These are phyloP conservation scores for Aspergillus sp. DNA, from an alignment of 2,329 filamentous ascomycete species.

Conservation along the genomic window DNA sequence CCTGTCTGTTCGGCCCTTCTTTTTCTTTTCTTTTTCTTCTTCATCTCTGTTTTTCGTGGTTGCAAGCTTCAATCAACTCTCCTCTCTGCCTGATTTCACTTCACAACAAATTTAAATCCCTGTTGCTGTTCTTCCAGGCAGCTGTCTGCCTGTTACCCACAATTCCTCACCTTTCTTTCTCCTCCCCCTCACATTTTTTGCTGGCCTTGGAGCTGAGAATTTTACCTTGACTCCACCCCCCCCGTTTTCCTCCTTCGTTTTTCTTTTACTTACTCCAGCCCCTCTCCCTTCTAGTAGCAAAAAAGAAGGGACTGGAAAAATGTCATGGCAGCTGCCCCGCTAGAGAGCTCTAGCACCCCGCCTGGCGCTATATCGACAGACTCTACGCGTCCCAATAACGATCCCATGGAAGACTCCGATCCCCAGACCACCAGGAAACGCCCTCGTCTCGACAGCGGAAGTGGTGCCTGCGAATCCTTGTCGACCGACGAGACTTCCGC, in stretches of 20 bases:
- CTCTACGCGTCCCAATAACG: slow-evolving; percentile 23
- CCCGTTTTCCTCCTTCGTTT: slow-evolving; percentile 1
- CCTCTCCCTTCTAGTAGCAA: slow-evolving; percentile 1
- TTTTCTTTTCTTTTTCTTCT: slow-evolving; percentile 1
- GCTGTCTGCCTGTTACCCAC: too few relatives aligned
- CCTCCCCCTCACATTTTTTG: too few relatives aligned
- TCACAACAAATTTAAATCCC: too few relatives aligned
- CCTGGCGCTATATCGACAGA: slow-evolving; percentile 29
- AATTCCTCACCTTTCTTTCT: too few relatives aligned
- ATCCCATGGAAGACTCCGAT: slow-evolving; percentile 38
- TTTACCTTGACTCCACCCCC: neutral
- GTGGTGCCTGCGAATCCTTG: slow-evolving; percentile 28
- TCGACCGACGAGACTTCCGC: slow-evolving; percentile 22
- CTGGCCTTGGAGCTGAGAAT: too few relatives aligned
- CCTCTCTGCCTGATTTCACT: too few relatives aligned
- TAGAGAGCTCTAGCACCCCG: slow-evolving; percentile 41
- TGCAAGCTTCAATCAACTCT: too few relatives aligned
- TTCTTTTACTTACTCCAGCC: neutral
- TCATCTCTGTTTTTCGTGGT: neutral
- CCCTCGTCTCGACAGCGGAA: slow-evolving; percentile 44
- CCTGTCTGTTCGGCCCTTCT: slow-evolving; percentile 1
- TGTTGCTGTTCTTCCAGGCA: too few relatives aligned
- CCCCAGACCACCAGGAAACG: slow-evolving; percentile 40
- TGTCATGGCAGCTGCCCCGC: slow-evolving; percentile 43
- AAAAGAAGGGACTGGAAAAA: slow-evolving; percentile 23